A percentile compares a stretch with the other conserved stretches of the same genome.
Evolutionary conservation across 2,329 filamentous ascomycete genomes (phyloP).

Genomic region (Ilyonectria sp.): DNA sequence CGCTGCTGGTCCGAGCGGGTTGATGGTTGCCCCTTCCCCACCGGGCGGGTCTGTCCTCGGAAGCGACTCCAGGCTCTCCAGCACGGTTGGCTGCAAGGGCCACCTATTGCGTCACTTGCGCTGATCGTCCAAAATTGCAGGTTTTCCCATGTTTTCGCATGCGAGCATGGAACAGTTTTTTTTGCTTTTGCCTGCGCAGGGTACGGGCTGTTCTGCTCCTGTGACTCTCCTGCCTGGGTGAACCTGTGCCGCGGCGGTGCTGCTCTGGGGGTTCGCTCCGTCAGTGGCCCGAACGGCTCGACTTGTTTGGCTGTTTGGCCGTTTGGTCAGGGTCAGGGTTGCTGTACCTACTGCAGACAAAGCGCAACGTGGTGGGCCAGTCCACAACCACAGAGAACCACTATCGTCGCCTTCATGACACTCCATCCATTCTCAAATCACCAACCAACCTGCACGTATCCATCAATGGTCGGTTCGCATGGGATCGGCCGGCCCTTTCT

Average conservation of each 20-base stretch:
- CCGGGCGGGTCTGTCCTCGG: neutral
- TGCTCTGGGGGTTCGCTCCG: no score
- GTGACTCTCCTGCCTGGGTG: no score
- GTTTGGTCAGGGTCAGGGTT: neutral
- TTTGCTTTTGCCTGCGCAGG: neutral
- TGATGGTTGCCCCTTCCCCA: neutral
- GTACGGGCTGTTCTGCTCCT: no score
- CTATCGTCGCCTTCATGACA: neutral
- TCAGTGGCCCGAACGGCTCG: no score
- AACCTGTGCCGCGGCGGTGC: no score
- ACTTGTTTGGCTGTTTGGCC: neutral
- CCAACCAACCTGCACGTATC: neutral
- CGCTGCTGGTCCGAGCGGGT: neutral
- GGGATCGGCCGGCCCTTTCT: neutral
- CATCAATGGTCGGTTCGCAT: neutral
- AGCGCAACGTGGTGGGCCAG: neutral
- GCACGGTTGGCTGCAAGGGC: neutral
- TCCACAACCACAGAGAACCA: neutral
- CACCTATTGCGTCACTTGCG: neutral
- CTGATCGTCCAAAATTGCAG: neutral
- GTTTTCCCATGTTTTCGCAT: neutral
- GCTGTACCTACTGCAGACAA: neutral
- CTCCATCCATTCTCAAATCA: neutral
- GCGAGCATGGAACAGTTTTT: neutral
- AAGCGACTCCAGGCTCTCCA: neutral